Percentiles rank a stretch among this genome's conserved stretches.
Evolutionary conservation across 371 early-diverging fungal genomes (phyloP).

Genomic region (Mortierella sp.): DNA sequence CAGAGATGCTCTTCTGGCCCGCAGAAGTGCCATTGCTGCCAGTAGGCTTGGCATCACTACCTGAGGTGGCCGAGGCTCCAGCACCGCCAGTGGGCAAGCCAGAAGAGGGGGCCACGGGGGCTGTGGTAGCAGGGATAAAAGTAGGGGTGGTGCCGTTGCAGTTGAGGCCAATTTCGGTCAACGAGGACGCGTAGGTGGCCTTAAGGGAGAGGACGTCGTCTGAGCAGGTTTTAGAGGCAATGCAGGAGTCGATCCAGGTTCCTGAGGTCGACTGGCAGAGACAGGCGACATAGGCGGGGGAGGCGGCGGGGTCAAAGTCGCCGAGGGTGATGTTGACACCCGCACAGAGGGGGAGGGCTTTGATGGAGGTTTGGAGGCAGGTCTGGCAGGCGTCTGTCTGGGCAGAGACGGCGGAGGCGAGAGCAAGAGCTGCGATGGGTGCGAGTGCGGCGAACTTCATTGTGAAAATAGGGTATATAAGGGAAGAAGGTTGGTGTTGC

Average conservation of each 20-base stretch:
- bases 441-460: not conserved
- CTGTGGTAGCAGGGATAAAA: slow-evolving; percentile 19
- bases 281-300: slow-evolving; percentile 13
- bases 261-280: slow-evolving; percentile 16
- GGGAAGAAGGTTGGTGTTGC: not conserved
- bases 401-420: slow-evolving; percentile 2
- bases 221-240: not conserved
- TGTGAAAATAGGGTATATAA: no score
- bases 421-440: not conserved
- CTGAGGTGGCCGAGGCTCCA: slow-evolving; percentile 9
- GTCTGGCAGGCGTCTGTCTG: slow-evolving; percentile 8
- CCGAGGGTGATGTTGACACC: slow-evolving; percentile 5
- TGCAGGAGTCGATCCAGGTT: slow-evolving; percentile 20
- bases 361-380: slow-evolving; percentile 13
- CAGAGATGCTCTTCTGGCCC: slow-evolving; percentile 2
- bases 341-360: slow-evolving; percentile 11
- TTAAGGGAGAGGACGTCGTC: slow-evolving; percentile 1
- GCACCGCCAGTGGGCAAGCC: not conserved
- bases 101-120: slow-evolving; percentile 12
- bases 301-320: not conserved
- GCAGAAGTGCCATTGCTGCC: not conserved
- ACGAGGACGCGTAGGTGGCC: not conserved
- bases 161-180: slow-evolving; percentile 16
- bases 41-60: not conserved
- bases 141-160: slow-evolving; percentile 33